A percentile compares a stretch with the other conserved stretches of the same genome.
phyloP scores from a whole-genome alignment of 2,329 filamentous ascomycete species.

The Colletotrichum lupini region DNA sequence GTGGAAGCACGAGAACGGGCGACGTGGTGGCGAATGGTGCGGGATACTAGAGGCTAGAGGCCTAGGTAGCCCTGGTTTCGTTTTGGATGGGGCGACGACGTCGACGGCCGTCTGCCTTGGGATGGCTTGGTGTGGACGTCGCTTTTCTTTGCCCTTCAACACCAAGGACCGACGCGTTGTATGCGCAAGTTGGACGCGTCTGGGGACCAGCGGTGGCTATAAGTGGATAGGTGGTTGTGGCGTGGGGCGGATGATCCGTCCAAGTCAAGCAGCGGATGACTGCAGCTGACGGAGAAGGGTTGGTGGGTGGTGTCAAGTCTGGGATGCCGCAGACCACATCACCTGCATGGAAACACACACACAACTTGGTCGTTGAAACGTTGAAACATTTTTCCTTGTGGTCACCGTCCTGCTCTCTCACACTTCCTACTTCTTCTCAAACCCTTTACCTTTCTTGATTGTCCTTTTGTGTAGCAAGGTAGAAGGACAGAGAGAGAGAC shows the following conservation, averaged over 20 bases:
- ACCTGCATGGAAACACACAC: slow-evolving; percentile 29
- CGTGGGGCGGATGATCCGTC: slow-evolving; percentile 17
- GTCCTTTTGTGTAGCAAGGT: slow-evolving; percentile 17
- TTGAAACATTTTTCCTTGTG: neutral
- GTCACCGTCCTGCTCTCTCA: neutral
- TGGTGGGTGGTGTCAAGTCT: slow-evolving; percentile 3
- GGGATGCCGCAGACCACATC: slow-evolving; percentile 20
- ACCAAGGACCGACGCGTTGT: slow-evolving; percentile 35
- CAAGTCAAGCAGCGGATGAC: slow-evolving; percentile 4
- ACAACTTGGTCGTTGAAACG: neutral
- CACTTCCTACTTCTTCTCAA: neutral
- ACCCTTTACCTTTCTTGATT: neutral
- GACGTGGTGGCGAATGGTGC: slow-evolving; percentile 27
- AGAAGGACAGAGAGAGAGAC: neutral
- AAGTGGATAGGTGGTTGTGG: slow-evolving; percentile 10
- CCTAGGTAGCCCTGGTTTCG: neutral
- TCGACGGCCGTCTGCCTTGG: neutral
- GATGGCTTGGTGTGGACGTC: slow-evolving; percentile 8
- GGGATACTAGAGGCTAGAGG: slow-evolving; percentile 3
- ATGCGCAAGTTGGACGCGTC: slow-evolving; percentile 33
- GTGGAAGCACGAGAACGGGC: slow-evolving; percentile 1
- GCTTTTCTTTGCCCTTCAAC: slow-evolving; percentile 21
- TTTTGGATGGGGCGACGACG: neutral
- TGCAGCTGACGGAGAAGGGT: neutral
- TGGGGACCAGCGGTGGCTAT: slow-evolving; percentile 10